Conservation (phyloP, 2,329 filamentous ascomycete genomes). For the Aspergillus pseudoviridinutans region DNA sequence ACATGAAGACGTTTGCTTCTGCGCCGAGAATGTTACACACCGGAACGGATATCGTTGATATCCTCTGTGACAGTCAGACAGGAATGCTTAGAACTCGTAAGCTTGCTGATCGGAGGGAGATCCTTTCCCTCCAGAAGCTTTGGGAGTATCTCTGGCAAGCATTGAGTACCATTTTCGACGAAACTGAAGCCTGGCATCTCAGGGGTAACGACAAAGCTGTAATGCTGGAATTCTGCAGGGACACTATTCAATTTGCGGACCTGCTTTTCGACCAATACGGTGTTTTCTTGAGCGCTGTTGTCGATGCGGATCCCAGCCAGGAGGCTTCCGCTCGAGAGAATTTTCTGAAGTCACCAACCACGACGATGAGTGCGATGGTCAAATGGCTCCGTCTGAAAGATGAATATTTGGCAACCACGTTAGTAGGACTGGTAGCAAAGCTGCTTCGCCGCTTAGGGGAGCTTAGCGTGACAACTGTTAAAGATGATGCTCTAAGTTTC, state of each 20-base stretch:
- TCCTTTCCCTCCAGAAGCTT: slow-evolving; percentile 65
- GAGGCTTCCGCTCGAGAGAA: slow-evolving; percentile 43
- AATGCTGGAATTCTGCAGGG: slow-evolving; percentile 91
- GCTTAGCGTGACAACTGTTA: slow-evolving; percentile 65
- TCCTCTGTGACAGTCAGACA: slow-evolving; percentile 60
- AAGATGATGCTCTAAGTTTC: slow-evolving; percentile 60
- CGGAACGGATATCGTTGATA: slow-evolving; percentile 58
- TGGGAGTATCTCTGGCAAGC: slow-evolving; percentile 84
- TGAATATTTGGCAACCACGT: slow-evolving; percentile 74
- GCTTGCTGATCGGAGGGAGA: slow-evolving; percentile 57
- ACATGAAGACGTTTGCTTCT: slow-evolving; percentile 56
- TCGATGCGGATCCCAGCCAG: slow-evolving; percentile 40
- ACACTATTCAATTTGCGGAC: slow-evolving; percentile 92
- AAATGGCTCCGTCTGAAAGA: slow-evolving; percentile 91
- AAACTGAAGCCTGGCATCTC: slow-evolving; percentile 79
- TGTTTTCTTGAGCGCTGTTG: slow-evolving; percentile 70
- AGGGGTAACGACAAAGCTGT: slow-evolving; percentile 63
- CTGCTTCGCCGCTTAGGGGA: slow-evolving; percentile 78
- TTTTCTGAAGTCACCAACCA: slow-evolving; percentile 62
- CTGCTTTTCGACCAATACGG: slow-evolving; percentile 79
- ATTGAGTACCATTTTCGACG: slow-evolving; percentile 73
- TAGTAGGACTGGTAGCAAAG: slow-evolving; percentile 78
- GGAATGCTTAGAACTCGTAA: slow-evolving; percentile 57
- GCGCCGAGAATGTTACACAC: slow-evolving; percentile 59
- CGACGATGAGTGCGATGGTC: slow-evolving; percentile 64